Conservation (phyloP, 2,329 filamentous ascomycete genomes). For the Ilyonectria mors-panacis region DNA sequence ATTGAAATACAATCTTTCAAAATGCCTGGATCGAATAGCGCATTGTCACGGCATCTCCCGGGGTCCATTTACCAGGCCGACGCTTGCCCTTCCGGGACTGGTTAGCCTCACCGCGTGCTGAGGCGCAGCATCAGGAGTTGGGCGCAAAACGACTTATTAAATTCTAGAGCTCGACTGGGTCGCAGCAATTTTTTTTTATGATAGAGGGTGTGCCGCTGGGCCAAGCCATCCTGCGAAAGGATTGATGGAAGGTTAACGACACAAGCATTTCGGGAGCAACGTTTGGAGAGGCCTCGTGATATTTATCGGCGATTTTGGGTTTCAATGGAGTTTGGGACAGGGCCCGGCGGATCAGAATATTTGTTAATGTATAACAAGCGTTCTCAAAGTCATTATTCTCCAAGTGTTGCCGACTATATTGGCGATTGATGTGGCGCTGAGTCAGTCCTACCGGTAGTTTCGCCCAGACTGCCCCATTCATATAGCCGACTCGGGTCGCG, state of each 20-base stretch:
- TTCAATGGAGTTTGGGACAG: neutral
- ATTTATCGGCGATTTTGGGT: neutral
- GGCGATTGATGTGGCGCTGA: neutral
- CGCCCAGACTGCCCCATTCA: neutral
- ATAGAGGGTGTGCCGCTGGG: neutral
- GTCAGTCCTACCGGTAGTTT: neutral
- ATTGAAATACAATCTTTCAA: neutral
- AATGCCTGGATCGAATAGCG: neutral
- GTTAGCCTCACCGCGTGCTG: neutral
- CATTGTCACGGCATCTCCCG: neutral
- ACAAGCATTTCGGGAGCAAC: neutral
- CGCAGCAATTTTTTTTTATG: neutral
- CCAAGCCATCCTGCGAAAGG: conserved; percentile 1
- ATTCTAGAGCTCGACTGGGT: conserved; percentile 13
- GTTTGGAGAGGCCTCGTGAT: neutral
- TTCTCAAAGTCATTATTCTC: neutral
- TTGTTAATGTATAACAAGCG: neutral
- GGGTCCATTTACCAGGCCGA: too few species aligned
- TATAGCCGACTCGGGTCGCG: conserved; percentile 22
- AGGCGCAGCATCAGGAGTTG: too few species aligned
- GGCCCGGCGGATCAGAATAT: neutral
- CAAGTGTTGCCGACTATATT: neutral
- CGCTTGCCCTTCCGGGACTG: neutral
- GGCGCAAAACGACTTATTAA: neutral
- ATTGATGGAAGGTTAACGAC: neutral